phyloP scores from a whole-genome alignment of 306 rosid species.

The Carpinus viminea region DNA sequence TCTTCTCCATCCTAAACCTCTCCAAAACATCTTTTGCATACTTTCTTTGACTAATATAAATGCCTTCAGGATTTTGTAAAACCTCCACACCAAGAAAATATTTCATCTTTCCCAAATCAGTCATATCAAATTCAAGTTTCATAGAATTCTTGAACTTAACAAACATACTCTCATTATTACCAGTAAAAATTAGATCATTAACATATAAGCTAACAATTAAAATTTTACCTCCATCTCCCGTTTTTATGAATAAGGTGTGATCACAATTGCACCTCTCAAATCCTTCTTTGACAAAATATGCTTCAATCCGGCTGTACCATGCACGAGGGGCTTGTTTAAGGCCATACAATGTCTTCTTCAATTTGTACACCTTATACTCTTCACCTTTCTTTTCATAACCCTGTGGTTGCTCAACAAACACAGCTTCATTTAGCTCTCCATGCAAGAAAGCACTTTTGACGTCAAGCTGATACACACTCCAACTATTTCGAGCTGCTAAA shows the following conservation, averaged over 20 bases:
- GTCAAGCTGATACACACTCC: neutral
- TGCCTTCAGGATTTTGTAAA: neutral
- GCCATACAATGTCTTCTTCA: neutral
- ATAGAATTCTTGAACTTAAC: neutral
- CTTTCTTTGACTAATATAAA: neutral
- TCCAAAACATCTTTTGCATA: neutral
- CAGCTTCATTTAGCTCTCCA: neutral
- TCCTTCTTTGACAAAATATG: conserved; percentile 2
- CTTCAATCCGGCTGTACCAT: neutral
- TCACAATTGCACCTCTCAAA: neutral
- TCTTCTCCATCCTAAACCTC: neutral
- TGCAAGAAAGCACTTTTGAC: neutral
- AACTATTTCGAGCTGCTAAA: neutral
- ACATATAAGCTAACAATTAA: conserved; percentile 4
- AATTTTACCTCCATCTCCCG: neutral
- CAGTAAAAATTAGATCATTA: conserved; percentile 6
- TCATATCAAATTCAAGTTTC: conserved; percentile 3
- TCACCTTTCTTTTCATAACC: neutral
- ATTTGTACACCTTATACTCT: neutral
- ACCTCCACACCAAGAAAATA: conserved; percentile 1
- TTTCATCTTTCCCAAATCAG: neutral
- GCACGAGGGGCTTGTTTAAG: conserved; percentile 6
- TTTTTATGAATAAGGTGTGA: neutral
- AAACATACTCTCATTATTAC: neutral
- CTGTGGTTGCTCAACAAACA: neutral